phyloP scores from a whole-genome alignment of 805 yeast genomes.

The Barnettozyma vustinii region DNA sequence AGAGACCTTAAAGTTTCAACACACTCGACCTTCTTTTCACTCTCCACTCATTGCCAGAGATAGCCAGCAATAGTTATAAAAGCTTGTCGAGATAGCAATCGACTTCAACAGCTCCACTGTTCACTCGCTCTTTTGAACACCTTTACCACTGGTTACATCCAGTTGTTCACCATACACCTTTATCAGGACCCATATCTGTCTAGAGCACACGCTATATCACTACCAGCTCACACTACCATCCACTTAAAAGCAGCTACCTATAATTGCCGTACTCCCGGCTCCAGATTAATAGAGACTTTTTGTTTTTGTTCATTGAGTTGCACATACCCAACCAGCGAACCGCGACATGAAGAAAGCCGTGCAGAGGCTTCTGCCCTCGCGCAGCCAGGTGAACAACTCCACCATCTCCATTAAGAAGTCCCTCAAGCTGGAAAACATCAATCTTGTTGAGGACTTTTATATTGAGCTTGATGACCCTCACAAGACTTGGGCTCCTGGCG shows the following conservation, averaged over 20 bases:
- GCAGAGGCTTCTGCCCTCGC: conserved; percentile 22
- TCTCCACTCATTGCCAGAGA: background rate
- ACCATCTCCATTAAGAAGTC: conserved; percentile 20
- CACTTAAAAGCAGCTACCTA: background rate
- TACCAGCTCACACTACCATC: background rate
- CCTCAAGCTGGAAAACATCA: conserved; percentile 22
- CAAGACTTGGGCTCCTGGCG: conserved; percentile 75
- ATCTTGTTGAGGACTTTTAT: conserved; percentile 57
- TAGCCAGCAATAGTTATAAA: too few species aligned
- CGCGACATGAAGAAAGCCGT: conserved; percentile 23
- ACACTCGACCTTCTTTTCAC: background rate
- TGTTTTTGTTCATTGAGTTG: background rate
- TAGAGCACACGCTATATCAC: background rate
- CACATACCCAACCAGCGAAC: background rate
- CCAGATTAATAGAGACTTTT: background rate
- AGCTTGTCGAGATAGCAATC: background rate
- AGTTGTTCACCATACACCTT: background rate
- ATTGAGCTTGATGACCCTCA: conserved; percentile 72
- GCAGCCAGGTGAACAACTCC: conserved; percentile 10
- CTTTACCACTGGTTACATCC: background rate
- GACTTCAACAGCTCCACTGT: background rate
- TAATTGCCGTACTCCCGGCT: background rate
- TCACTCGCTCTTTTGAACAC: background rate
- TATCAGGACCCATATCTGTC: background rate
- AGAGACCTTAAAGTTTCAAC: background rate